These are phyloP conservation scores for Sugiyamaella marilandica DNA, from an alignment of 805 yeast species.

Conservation along the genomic window DNA sequence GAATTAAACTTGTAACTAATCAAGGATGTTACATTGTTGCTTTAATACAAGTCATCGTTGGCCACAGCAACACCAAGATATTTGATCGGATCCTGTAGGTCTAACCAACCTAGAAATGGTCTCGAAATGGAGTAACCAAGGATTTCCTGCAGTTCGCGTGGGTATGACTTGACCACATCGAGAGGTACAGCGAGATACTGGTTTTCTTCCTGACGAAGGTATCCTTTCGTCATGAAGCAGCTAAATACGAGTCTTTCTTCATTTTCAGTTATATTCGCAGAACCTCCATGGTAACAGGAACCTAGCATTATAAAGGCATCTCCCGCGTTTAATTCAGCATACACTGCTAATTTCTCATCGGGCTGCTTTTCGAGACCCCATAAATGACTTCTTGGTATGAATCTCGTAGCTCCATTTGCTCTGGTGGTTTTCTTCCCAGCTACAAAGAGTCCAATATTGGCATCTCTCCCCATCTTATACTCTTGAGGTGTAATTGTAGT, in stretches of 20 bases:
- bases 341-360: conserved; percentile 22
- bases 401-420: conserved; percentile 33
- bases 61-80: background rate
- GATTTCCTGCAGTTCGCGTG: conserved; percentile 1
- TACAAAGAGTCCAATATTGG: conserved; percentile 26
- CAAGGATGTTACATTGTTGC: too few species aligned
- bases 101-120: conserved; percentile 9
- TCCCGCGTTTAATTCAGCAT: conserved; percentile 29
- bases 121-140: conserved; percentile 1
- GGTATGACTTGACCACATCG: background rate
- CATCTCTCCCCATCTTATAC: conserved; percentile 22
- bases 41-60: background rate
- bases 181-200: conserved; percentile 20
- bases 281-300: conserved; percentile 29
- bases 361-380: conserved; percentile 31
- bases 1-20: too few species aligned
- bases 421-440: conserved; percentile 29
- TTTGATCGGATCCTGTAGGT: background rate
- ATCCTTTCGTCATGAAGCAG: conserved; percentile 27
- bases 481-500: conserved; percentile 12
- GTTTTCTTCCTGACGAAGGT: conserved; percentile 30
- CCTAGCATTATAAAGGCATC: conserved; percentile 29
- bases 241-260: conserved; percentile 25
- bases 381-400: conserved; percentile 32
- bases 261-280: conserved; percentile 24